Conservation (phyloP, 345 rosid genomes). For the Aquilaria yunnanensis region DNA sequence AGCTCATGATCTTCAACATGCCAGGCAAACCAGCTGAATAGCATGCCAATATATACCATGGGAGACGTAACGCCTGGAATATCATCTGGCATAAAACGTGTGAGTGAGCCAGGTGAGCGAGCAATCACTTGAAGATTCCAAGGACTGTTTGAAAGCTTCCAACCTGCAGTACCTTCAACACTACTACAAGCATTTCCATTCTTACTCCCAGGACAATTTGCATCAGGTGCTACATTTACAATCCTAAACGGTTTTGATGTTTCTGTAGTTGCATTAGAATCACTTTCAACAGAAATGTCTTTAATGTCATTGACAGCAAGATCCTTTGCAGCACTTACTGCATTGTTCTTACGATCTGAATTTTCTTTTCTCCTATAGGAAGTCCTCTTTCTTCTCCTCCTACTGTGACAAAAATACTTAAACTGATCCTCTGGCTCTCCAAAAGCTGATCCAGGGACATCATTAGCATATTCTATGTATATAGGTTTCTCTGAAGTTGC, state of each 20-base stretch:
- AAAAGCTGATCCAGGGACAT: conserved; percentile 96
- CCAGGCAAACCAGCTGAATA: conserved; percentile 99
- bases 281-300: conserved; percentile 21
- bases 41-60: conserved; percentile 95
- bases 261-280: conserved; percentile 18
- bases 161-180: conserved; percentile 90
- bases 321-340: conserved; percentile 18
- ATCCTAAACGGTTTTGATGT: conserved; percentile 8
- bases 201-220: conserved; percentile 34
- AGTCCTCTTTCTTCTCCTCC: conserved; percentile 63
- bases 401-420: conserved; percentile 54
- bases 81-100: conserved; percentile 99
- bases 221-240: conserved; percentile 20
- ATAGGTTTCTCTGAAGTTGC: conserved; percentile 80
- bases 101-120: conserved; percentile 93
- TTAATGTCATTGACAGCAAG: conserved; percentile 17
- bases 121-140: conserved; percentile 98
- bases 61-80: conserved; percentile 99
- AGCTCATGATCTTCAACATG: conserved; percentile 99
- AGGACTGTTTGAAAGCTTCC: conserved; percentile 99
- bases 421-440: conserved; percentile 73
- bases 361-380: conserved; percentile 52
- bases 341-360: conserved; percentile 21
- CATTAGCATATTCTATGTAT: conserved; percentile 95
- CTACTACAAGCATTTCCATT: conserved; percentile 37